Evolutionary conservation across 805 yeast genomes (phyloP), one percentile per base, ranked within the genome.

Genomic region (Yarrowia sp.): DNA sequence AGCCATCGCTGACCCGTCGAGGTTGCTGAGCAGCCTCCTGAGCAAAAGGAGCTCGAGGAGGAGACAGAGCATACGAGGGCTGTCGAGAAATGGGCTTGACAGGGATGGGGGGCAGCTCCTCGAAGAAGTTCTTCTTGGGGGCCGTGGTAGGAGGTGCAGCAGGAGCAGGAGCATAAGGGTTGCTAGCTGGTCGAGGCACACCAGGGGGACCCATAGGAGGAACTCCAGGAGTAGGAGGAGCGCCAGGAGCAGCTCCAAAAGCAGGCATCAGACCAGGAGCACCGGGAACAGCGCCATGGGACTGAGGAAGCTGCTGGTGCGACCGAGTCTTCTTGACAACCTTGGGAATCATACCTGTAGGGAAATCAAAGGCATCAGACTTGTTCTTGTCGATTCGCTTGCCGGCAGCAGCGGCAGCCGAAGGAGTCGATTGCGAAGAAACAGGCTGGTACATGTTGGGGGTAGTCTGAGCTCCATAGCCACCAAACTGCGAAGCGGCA

Each of bases 21-120:
- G 58, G 55, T 43, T 56, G 63, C 53, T 36, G 39, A 36, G 68
- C 24, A 19, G 56, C 49, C 47, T 61, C 53, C 50, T 63, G 63
- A 24, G 49, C 64, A 61, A 44, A 24, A 10, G 55, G 46, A 50
- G 67, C 55, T 33, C 49, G 43, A 17, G 69, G 66, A 38, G 66
- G 67, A 33, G 67, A 47, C 46, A 56, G 34, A 19, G 39, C 42
- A 19, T 56, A 46, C 10, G 46, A 20, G 20, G 68, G 38, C 52
- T 61, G 53, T n/a, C 55, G 43, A 19, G 55, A 61, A 14, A 58
- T 43, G 33, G 64, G 64, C 71, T 80, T 84, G 75, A 87, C 89
- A 33, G 93, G 82, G 74, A 83, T 84, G 61, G 77, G 80, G 15
- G 97, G 98, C 50, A 93, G 85, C 77, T 85, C 82, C 34, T 80